Evolutionary conservation across 108 stramenopile species (phyloP).

Genomic region (Aurantiochytrium sp.): DNA sequence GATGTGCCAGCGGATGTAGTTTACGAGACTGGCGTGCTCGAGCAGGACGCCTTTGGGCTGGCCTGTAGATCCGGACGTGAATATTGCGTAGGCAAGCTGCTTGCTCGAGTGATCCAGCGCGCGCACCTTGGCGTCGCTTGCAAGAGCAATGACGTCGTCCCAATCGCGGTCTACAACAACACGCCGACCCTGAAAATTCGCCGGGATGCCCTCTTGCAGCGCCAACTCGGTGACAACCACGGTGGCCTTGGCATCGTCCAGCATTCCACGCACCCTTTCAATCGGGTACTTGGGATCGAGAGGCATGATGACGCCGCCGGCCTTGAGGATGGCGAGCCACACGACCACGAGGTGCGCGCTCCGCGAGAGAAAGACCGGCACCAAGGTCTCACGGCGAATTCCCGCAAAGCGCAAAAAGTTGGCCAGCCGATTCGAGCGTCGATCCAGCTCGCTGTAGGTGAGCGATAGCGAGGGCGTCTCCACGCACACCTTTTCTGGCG

Average conservation of each 20-base stretch:
- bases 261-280: background rate
- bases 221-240: background rate
- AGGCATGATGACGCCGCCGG: constrained; percentile 1
- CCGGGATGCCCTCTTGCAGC: background rate
- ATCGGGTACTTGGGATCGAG: background rate
- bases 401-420: constrained; percentile 29
- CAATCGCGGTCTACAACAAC: background rate
- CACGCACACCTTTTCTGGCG: background rate
- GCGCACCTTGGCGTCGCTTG: background rate
- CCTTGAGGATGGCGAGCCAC: background rate
- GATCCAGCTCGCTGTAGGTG: background rate
- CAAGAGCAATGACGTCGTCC: background rate
- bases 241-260: background rate
- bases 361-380: background rate
- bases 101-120: background rate
- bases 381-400: background rate
- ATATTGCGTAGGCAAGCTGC: constrained; percentile 6
- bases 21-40: background rate
- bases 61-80: background rate
- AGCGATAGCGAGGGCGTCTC: background rate
- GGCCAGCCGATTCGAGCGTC: background rate
- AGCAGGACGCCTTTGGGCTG: constrained; percentile 16
- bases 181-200: background rate
- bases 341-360: background rate
- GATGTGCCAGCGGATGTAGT: constrained; percentile 21